Evolutionary conservation across 495 filamentous ascomycete genomes (phyloP), one percentile per base, ranked within the genome.

Genomic region (Lophium mytilinum): DNA sequence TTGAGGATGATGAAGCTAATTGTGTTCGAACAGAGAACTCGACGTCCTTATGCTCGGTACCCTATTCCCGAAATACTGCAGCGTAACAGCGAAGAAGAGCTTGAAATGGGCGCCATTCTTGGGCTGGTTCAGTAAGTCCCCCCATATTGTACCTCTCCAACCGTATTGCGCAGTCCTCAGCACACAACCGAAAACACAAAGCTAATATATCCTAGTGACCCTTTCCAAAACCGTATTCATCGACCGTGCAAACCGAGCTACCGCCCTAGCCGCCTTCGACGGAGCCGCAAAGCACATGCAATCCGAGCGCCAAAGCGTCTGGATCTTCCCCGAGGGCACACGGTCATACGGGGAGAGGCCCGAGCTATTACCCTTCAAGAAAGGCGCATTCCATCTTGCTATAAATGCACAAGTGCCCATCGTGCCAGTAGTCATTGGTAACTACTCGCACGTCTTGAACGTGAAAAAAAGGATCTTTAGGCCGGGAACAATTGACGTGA

Each of bases 301-400:
- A 50, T 74, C 67, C 48, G 75, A 85, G 61, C 78, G 79, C 57
- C 92, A 97, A 76, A 89, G 83, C 69, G 90, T 97, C 36, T 96
- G 87, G 71, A 95, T 96, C 69, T 76, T 76, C 65, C 72, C 73
- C 39, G 93, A 98, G 73, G 93, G 93, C 12, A 99, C 93, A 6
- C 78, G 93, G 49, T 92, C 87, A 61, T 96, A 99, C 75, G 80
- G 85, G 47, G 80, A 84, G 61, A 82, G 88, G 47, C 86, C 93
- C 6, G 82, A 78, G 50, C 72, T 99, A 65, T 73, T 96, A 53
- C 83, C 87, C 7, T 99, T 97, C 75, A 98, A 99, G 76, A 97
- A 97, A 76, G 93, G 93, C 56, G 93, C 93, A 37, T 99, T 97
- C 73, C 93, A 97, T 69, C 76, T 98, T 10, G 93, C 93, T 18